phyloP scores from a whole-genome alignment of 495 filamentous ascomycete genomes.

The Friedmanniomyces endolithicus region DNA sequence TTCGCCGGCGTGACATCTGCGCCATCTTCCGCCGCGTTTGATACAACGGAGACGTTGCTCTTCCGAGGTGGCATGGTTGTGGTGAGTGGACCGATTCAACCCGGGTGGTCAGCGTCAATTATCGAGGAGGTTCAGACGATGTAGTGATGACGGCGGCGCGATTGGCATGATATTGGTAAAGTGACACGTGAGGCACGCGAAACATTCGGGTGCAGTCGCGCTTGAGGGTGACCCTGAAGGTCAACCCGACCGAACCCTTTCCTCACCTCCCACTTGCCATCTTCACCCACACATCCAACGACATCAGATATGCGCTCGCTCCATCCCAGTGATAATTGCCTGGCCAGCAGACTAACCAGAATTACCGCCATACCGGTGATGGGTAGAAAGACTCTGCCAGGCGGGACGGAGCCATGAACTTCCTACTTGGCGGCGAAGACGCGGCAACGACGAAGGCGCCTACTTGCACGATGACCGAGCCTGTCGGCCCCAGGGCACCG shows the following conservation, averaged over 20 bases:
- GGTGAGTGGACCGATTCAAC: not conserved
- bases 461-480: too few relatives aligned
- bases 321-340: too few relatives aligned
- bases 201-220: not conserved
- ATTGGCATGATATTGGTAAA: not conserved
- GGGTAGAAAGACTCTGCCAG: too few relatives aligned
- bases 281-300: too few relatives aligned
- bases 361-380: too few relatives aligned
- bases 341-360: too few relatives aligned
- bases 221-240: not conserved
- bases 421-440: too few relatives aligned
- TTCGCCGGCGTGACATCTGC: conserved; percentile 7
- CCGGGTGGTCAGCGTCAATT: not conserved
- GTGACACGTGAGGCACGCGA: conserved; percentile 8
- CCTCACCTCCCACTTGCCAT: too few relatives aligned
- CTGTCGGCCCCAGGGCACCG: too few relatives aligned
- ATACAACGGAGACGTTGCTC: conserved; percentile 27
- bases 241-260: not conserved
- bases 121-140: not conserved
- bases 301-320: too few relatives aligned
- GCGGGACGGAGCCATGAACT: too few relatives aligned
- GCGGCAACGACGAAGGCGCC: too few relatives aligned
- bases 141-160: not conserved
- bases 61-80: conserved; percentile 29
- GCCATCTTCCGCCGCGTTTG: conserved; percentile 17